Evolutionary conservation across 164 flowering plant genomes (phyloP), one percentile per base, ranked within the genome.

Genomic region (Nelumbo lutea): DNA sequence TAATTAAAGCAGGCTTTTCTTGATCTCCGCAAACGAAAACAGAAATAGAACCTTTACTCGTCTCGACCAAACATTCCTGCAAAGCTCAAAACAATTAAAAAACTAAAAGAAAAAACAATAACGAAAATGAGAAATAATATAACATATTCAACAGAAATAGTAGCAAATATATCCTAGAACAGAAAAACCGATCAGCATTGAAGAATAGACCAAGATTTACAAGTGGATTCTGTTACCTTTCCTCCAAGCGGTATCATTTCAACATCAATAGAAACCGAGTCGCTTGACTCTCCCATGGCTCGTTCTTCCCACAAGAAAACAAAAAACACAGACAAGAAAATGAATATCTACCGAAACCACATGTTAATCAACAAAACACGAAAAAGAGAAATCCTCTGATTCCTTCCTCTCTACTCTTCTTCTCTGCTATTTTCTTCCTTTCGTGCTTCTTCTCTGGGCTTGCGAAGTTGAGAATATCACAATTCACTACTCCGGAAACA

Each of bases 1-100:
- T 86, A 11, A 89, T 68, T 55, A 89, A 62, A 55, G 88, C 88
- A 4, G 91, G 91, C 70, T 89, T 89, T 48, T 83, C 91, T 77
- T 77, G 85, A 78, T 87, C 90, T 39, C 95, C 95, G 70, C 80
- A 80, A 13, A 89, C 84, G 55, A 78, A 70, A 56, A 87, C 91
- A 57, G 91, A 87, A 44, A 89, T 59, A 15, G 82, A 70, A 56
- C 94, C 91, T 69, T 78, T 70, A 71, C 86, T 77, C 2, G 93
- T 88, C 59, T 81, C 81, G 62, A 87, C 86, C 59, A 79, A 55
- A 69, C 68, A 73, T 73, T 86, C 93, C 93, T 88, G 84, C 73
- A 67, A 67, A 65, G 5, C 42, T 9, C 60, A 45, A 42, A 48
- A 50, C 6, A 10, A 50, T 11, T 5, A 64, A 69, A 67, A 4